Conservation (phyloP, 2,329 filamentous ascomycete species). For the Alternaria postmessia region DNA sequence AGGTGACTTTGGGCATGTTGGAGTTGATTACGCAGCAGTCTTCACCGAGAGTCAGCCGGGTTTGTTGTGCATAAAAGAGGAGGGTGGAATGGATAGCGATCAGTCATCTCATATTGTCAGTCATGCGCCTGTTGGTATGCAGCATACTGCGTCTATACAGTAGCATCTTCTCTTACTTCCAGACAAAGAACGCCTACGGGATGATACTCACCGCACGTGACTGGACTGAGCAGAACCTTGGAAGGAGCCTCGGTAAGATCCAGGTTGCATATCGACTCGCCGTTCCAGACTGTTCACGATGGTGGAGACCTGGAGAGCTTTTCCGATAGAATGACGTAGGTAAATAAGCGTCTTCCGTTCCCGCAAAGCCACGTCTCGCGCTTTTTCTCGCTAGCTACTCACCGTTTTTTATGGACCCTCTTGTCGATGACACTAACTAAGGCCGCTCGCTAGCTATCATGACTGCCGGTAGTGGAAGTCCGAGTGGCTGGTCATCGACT, state of each 20-base stretch:
- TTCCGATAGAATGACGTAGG: neutral
- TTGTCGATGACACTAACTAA: conserved; percentile 1
- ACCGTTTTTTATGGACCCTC: conserved; percentile 8
- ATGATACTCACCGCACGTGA: neutral
- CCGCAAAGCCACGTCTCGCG: neutral
- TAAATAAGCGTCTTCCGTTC: neutral
- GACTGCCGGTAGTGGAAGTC: neutral
- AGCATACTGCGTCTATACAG: neutral
- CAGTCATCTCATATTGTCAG: neutral
- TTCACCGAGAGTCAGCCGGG: neutral
- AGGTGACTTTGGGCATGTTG: neutral
- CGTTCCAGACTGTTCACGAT: neutral
- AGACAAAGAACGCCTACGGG: neutral
- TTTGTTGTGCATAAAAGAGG: neutral
- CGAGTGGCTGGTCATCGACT: neutral
- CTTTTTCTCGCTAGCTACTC: neutral
- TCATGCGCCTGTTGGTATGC: neutral
- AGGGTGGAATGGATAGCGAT: neutral
- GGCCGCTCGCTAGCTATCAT: neutral
- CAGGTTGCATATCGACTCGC: neutral
- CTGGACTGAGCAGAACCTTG: neutral
- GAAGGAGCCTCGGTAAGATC: neutral
- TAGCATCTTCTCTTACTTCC: neutral
- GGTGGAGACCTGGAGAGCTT: neutral
- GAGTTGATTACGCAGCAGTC: conserved; percentile 1